Evolutionary conservation across 306 rosid genomes (phyloP), one percentile per base, ranked within the genome.

Genomic region (Pterocarpus santalinus): DNA sequence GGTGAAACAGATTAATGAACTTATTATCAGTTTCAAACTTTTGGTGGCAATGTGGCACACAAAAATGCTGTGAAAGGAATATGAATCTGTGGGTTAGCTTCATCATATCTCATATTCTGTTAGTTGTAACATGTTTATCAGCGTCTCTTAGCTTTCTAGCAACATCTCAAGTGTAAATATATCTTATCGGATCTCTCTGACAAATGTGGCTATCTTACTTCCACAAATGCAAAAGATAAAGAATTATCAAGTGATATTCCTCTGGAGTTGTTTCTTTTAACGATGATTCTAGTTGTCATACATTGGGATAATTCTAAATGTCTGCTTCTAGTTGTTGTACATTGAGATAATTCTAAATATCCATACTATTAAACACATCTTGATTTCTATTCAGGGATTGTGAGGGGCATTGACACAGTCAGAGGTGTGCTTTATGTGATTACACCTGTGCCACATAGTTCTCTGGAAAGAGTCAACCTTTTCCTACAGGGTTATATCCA

Each of bases 401-500:
- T 95, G 87, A 91, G 98, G 88, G 94, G 92, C 80, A 83, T 95
- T 32, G 99, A 95, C 86, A 85, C 90, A 7, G 28, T 57, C 52
- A 93, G 90, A 89, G 93, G 96, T 65, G 56, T 91, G 78, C 86
- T 95, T 61, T 90, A 87, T 83, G 90, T 93, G 82, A 89, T 95
- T 70, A 90, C 99, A 66, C 98, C 99, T n/a, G 93, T 93, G 65
- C 93, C 90, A 32, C 92, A 73, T 58, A 88, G 75, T 87, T 80
- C 93, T 81, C 86, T 95, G 83, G 95, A 88, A 80, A 93, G 87
- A 67, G 98, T 93, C 41, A 85, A 93, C 85, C 89, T 93, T 58
- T 81, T 95, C 74, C 85, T 93, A 75, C 97, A 89, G 89, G 97
- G 99, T 36, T 88, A 70, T 81, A 86, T 95, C 69, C 94, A 91